These are phyloP conservation scores for Candida corydali DNA, from an alignment of 805 yeast species.

Conservation along the genomic window DNA sequence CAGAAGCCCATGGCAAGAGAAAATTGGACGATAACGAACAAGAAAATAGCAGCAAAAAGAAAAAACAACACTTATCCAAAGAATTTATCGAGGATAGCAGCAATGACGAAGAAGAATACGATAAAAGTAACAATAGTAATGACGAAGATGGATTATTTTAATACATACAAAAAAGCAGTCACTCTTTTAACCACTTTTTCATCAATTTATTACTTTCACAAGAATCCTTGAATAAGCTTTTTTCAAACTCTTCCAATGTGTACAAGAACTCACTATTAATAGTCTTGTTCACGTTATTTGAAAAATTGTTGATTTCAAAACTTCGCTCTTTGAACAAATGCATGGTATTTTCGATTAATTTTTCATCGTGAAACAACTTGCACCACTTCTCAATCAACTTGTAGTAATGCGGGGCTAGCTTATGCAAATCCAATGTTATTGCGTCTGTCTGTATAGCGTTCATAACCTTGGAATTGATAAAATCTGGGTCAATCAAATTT, in stretches of 20 bases:
- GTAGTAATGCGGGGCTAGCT: conserved; percentile 64
- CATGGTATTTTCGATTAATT: conserved; percentile 47
- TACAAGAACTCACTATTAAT: conserved; percentile 50
- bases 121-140: no score
- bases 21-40: conserved; percentile 8
- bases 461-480: conserved; percentile 57
- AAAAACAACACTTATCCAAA: conserved; percentile 23
- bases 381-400: conserved; percentile 76
- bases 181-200: conserved; percentile 32
- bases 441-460: conserved; percentile 82
- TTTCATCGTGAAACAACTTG: conserved; percentile 60
- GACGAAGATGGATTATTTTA: conserved; percentile 12
- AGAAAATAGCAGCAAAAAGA: conserved; percentile 13
- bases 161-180: conserved; percentile 1
- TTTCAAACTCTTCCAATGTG: conserved; percentile 76
- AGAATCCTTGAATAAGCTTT: conserved; percentile 49
- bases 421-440: conserved; percentile 58
- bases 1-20: conserved; percentile 11
- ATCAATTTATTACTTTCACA: conserved; percentile 43
- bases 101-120: conserved; percentile 42
- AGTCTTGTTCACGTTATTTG: conserved; percentile 49
- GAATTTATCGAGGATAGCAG: conserved; percentile 45
- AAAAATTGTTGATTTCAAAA: conserved; percentile 67
- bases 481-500: conserved; percentile 67
- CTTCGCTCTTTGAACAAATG: conserved; percentile 61